A percentile compares a stretch with the other conserved stretches of the same genome.
Evolutionary conservation across 768 basidiomycete genomes (phyloP).

Genomic region (Suillus variegatus): DNA sequence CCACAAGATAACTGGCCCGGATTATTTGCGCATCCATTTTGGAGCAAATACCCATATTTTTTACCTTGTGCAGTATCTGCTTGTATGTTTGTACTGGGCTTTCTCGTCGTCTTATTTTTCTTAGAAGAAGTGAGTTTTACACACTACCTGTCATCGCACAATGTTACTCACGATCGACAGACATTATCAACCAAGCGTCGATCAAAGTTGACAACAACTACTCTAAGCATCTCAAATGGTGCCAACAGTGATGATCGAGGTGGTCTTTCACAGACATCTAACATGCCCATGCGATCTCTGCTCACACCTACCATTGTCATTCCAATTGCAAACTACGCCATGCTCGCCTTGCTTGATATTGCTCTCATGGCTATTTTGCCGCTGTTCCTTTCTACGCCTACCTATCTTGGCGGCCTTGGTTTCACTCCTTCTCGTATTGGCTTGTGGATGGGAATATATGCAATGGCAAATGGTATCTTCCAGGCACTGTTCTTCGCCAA

Average conservation of each 20-base stretch:
- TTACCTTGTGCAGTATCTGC: slow-evolving; percentile 65
- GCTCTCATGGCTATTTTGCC: slow-evolving; percentile 27
- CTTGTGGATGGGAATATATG: slow-evolving; percentile 23
- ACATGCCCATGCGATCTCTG: slow-evolving; percentile 44
- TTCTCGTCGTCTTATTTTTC: slow-evolving; percentile 44
- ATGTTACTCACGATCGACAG: not conserved
- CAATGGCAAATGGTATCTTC: slow-evolving; percentile 22
- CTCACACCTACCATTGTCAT: slow-evolving; percentile 25
- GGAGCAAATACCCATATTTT: slow-evolving; percentile 58
- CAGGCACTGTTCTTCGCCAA: slow-evolving; percentile 27
- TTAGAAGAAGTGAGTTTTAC: slow-evolving; percentile 50
- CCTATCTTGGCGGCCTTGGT: slow-evolving; percentile 27
- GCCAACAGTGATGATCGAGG: slow-evolving; percentile 2
- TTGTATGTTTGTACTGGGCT: slow-evolving; percentile 47
- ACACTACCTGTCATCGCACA: no score
- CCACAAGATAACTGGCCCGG: slow-evolving; percentile 54
- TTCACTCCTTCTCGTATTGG: slow-evolving; percentile 29
- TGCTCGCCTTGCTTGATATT: slow-evolving; percentile 31
- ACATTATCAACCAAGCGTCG: not conserved
- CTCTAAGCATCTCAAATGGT: not conserved
- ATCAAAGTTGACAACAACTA: not conserved
- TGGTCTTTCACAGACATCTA: slow-evolving; percentile 6
- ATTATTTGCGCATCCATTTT: slow-evolving; percentile 48
- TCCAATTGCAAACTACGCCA: slow-evolving; percentile 31
- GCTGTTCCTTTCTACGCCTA: slow-evolving; percentile 29